phyloP scores from a whole-genome alignment of 2,329 filamentous ascomycete genomes.

The Trichoderma gracile region DNA sequence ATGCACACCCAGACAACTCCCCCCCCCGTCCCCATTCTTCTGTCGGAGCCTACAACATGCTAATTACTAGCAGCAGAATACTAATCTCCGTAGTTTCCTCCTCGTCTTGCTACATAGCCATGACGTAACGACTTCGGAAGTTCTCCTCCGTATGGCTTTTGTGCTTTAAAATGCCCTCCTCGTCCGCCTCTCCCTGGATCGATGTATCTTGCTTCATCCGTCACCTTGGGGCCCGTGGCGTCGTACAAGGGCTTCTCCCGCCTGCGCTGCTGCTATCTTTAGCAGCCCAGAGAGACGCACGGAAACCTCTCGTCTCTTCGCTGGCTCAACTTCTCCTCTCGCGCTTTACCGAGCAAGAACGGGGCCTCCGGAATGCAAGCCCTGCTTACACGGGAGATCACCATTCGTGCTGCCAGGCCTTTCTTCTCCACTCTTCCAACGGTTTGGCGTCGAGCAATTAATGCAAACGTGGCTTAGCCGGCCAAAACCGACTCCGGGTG shows the following conservation, averaged over 20 bases:
- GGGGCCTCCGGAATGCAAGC: conserved; percentile 15
- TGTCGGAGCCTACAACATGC: not conserved
- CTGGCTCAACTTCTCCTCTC: not conserved
- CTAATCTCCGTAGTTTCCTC: conserved; percentile 6
- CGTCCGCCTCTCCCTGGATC: no score
- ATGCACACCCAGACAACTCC: not conserved
- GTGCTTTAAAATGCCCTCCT: not conserved
- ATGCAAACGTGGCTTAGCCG: conserved; percentile 21
- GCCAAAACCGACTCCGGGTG: not conserved
- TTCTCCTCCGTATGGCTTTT: conserved; percentile 5
- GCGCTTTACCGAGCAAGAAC: not conserved
- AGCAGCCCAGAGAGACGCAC: no score
- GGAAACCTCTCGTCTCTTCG: not conserved
- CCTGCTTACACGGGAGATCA: conserved; percentile 24
- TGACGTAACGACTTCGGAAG: conserved; percentile 17
- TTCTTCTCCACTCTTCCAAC: conserved; percentile 19
- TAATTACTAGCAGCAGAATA: not conserved
- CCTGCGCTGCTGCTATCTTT: no score
- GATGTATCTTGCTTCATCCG: no score
- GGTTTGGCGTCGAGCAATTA: not conserved
- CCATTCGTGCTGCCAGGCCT: conserved; percentile 19
- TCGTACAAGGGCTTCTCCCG: no score
- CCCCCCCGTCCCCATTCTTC: not conserved
- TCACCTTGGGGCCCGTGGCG: no score
- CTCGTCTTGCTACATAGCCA: not conserved